Percentiles rank a stretch among this genome's conserved stretches.
Conservation (phyloP, 192 early-diverging fungal species). For the Gigaspora rosea region DNA sequence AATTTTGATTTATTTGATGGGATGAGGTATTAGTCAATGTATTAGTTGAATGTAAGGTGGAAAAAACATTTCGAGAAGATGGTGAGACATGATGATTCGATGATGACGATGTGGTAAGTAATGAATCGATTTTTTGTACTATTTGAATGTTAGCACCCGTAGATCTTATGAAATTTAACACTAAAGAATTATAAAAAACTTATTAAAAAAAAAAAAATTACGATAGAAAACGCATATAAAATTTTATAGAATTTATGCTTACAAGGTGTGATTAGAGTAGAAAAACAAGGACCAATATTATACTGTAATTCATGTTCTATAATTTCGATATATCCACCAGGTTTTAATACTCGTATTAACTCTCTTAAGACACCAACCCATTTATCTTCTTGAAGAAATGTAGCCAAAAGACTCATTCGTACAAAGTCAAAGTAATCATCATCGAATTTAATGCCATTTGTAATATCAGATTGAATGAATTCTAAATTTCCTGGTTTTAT, state of each 20-base stretch:
- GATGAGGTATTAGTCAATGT: neutral
- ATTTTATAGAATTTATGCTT: neutral
- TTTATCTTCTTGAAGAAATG: conserved; percentile 34
- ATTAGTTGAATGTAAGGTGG: too few relatives aligned
- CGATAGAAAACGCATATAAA: neutral
- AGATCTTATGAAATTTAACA: neutral
- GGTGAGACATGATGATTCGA: too few relatives aligned
- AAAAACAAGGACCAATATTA: conserved; percentile 33
- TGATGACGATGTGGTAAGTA: neutral
- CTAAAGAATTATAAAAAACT: neutral
- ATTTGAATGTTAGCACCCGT: neutral
- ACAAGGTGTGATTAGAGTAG: neutral
- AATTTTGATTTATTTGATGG: neutral
- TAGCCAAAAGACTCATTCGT: conserved; percentile 35
- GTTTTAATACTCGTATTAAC: conserved; percentile 50
- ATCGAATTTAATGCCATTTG: conserved; percentile 41
- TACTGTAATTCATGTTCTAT: conserved; percentile 43
- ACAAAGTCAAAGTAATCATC: conserved; percentile 49
- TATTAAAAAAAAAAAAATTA: neutral
- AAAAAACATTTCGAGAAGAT: too few relatives aligned
- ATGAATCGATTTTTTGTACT: neutral
- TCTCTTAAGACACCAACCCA: conserved; percentile 40
- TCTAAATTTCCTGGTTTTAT: conserved; percentile 42
- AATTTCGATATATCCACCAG: conserved; percentile 55
- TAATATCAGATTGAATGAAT: conserved; percentile 42